phyloP scores from a whole-genome alignment of 257 asterid species.

The Catharanthus roseus region DNA sequence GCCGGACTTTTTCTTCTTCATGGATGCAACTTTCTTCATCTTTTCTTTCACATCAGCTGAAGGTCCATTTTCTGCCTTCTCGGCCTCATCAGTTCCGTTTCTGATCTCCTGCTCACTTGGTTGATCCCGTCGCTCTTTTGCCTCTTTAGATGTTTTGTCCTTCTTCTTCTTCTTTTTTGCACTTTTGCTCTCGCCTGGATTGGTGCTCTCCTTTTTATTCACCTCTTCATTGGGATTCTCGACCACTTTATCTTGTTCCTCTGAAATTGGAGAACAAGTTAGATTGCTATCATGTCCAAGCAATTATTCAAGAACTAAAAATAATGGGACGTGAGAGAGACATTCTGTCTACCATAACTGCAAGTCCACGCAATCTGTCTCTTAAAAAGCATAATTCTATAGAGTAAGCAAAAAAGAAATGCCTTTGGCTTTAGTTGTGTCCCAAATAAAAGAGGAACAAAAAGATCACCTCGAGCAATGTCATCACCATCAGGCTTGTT shows the following conservation, averaged over 20 bases:
- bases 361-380: background rate
- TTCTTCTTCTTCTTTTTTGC: slow-evolving; percentile 92
- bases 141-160: slow-evolving; percentile 67
- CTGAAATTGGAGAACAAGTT: slow-evolving; percentile 11
- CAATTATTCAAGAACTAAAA: slow-evolving; percentile 4
- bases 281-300: background rate
- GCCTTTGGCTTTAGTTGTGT: background rate
- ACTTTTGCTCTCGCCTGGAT: slow-evolving; percentile 69
- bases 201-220: slow-evolving; percentile 48
- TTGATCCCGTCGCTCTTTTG: slow-evolving; percentile 52
- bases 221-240: slow-evolving; percentile 43
- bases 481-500: slow-evolving; percentile 44
- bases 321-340: background rate
- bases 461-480: slow-evolving; percentile 42
- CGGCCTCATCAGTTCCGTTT: slow-evolving; percentile 45
- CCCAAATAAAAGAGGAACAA: background rate
- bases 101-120: slow-evolving; percentile 33
- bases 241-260: slow-evolving; percentile 38
- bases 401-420: background rate
- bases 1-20: slow-evolving; percentile 79
- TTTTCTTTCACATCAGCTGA: slow-evolving; percentile 63
- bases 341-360: background rate
- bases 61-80: slow-evolving; percentile 51
- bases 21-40: slow-evolving; percentile 66
- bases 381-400: background rate